Percentiles rank a stretch among this genome's conserved stretches.
Conservation (phyloP, 768 basidiomycete species). For the Xerocomellus amylosporus region DNA sequence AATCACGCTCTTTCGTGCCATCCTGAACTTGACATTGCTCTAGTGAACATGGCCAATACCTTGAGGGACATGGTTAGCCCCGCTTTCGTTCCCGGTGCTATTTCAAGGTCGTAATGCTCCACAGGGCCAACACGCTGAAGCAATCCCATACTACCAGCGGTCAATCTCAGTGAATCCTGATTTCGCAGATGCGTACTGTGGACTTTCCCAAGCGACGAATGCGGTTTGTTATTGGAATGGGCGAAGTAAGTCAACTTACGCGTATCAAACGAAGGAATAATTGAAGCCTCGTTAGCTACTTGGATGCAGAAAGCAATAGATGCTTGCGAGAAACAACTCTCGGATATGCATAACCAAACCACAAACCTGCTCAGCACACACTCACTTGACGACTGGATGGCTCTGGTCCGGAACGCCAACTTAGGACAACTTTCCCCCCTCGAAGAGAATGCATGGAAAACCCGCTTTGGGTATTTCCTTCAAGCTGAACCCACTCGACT, state of each 20-base stretch:
- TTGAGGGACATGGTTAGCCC: slow-evolving; percentile 44
- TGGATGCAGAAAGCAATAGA: slow-evolving; percentile 40
- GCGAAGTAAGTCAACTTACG: slow-evolving; percentile 26
- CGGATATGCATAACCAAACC: slow-evolving; percentile 30
- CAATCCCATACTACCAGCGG: slow-evolving; percentile 44
- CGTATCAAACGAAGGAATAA: background rate
- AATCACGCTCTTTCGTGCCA: slow-evolving; percentile 38
- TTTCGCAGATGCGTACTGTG: slow-evolving; percentile 48
- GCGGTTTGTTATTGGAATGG: slow-evolving; percentile 48
- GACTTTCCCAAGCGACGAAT: slow-evolving; percentile 43
- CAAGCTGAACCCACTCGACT: slow-evolving; percentile 19
- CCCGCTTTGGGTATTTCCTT: slow-evolving; percentile 32
- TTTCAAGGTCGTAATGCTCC: background rate
- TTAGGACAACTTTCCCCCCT: slow-evolving; percentile 22
- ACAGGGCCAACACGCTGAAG: slow-evolving; percentile 42
- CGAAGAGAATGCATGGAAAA: slow-evolving; percentile 33
- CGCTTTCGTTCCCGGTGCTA: background rate
- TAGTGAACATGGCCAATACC: slow-evolving; percentile 51
- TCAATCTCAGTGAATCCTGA: slow-evolving; percentile 42
- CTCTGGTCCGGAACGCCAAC: slow-evolving; percentile 30
- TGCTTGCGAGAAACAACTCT: slow-evolving; percentile 39
- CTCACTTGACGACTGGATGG: slow-evolving; percentile 38
- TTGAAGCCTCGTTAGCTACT: slow-evolving; percentile 18
- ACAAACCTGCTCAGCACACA: slow-evolving; percentile 28
- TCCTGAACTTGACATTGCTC: slow-evolving; percentile 49